Evolutionary conservation across 495 filamentous ascomycete species (phyloP), one percentile per base, ranked within the genome.

Genomic region (Hypoxylon intermedium): DNA sequence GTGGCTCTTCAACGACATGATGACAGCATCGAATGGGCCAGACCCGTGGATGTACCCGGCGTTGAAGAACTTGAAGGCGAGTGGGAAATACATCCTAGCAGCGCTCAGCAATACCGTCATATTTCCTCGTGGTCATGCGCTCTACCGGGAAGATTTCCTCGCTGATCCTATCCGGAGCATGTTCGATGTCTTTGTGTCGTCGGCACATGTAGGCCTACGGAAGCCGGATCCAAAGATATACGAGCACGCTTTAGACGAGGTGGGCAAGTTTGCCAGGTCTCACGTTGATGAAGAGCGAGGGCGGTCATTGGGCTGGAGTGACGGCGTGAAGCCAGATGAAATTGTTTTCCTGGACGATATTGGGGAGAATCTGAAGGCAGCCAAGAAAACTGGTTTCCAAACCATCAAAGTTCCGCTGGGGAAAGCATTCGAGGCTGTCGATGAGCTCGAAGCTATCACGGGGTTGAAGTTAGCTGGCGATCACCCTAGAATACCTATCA

Each of bases 341-440:
- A 76, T 96, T 41, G 77, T 96, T 13, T 98, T 98, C 72, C 72
- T 97, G 44, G 94, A 98, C 78, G 94, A 98, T 74, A 98, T 98
- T 68, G 94, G 94, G 0, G 85, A 90, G 77, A 98, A 98, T 71
- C 72, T 97, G 63, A 93, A 92, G 77, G 84, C 82, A 9, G 94
- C 87, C 9, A 92, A 82, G 77, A 78, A 75, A 47, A 71, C 85
- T 9, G 94, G 94, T 20, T 88, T 98, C 71, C 74, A 80, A 53
- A 97, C 93, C 1, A 80, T 98, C 58, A 95, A 89, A 69, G 94
- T 98, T 2, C 77, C 81, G 6, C 75, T 97, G 24, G 93, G 93
- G 23, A 85, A 78, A 71, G 86, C 87, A 5, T 85, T 83, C 75
- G 85, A 91, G 73, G 93, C 93, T 12, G 82, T 83, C 6, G 80